phyloP scores from a whole-genome alignment of 2,329 filamentous ascomycete genomes.

The Alternaria consortialis region DNA sequence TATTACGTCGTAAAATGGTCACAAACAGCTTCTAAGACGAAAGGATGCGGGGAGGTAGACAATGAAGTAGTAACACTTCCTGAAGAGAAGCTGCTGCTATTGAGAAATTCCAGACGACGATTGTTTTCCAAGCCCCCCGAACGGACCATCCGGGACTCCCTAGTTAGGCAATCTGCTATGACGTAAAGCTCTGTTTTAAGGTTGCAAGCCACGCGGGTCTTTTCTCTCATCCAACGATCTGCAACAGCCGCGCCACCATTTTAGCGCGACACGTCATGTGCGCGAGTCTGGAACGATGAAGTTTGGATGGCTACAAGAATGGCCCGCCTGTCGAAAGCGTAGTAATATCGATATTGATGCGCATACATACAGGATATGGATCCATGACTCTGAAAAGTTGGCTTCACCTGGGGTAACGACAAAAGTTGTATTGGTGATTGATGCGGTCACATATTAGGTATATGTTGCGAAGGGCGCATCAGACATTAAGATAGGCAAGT shows the following conservation, averaged over 20 bases:
- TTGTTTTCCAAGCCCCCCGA: conserved; percentile 18
- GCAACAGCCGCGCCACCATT: conserved; percentile 20
- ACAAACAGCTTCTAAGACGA: not conserved
- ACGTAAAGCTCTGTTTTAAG: conserved; percentile 32
- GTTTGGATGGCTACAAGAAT: not conserved
- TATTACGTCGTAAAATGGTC: not conserved
- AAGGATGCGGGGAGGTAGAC: not conserved
- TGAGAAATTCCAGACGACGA: conserved; percentile 5
- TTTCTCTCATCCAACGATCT: conserved; percentile 24
- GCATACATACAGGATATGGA: not conserved
- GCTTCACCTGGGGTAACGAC: not conserved
- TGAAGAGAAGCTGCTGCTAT: not conserved
- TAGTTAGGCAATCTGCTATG: conserved; percentile 15
- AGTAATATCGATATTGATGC: not conserved
- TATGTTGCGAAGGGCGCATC: not conserved
- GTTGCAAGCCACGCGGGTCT: conserved; percentile 21
- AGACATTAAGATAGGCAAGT: not conserved
- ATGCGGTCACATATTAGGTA: not conserved
- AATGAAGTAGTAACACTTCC: not conserved
- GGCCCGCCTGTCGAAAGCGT: not conserved
- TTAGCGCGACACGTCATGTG: conserved; percentile 18
- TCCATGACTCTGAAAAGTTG: not conserved
- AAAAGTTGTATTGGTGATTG: not conserved
- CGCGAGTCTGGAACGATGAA: conserved; percentile 8
- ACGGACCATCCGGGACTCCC: conserved; percentile 16